Evolutionary conservation across 1,284 basidiomycete species (phyloP).

Genomic region (Jaminaea rosea): DNA sequence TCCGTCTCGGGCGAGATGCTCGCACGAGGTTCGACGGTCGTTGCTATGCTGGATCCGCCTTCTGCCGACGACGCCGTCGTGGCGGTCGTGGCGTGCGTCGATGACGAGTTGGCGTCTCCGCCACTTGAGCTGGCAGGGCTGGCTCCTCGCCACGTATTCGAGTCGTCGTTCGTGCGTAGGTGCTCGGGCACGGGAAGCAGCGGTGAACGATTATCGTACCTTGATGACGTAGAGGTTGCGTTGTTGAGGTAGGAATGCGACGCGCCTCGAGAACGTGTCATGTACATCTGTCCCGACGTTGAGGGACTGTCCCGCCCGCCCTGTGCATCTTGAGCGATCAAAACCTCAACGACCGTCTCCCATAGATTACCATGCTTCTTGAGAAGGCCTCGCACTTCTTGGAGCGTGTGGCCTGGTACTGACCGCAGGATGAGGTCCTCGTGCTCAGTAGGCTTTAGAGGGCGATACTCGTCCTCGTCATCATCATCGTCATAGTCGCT

Average conservation of each 20-base stretch:
- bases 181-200: not conserved
- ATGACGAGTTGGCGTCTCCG: not conserved
- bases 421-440: conserved; percentile 7
- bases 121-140: not conserved
- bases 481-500: conserved; percentile 5
- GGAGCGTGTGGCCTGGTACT: conserved; percentile 5
- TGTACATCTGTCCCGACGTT: not conserved
- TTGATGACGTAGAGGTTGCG: not conserved
- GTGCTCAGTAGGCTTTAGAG: conserved; percentile 4
- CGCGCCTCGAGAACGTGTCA: not conserved
- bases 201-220: not conserved
- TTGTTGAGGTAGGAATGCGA: not conserved
- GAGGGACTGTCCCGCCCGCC: no score
- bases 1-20: not conserved
- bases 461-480: conserved; percentile 5
- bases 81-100: not conserved
- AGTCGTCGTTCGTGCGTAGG: not conserved
- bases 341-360: conserved; percentile 8
- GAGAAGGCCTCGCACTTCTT: conserved; percentile 3
- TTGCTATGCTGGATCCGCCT: no score
- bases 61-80: not conserved
- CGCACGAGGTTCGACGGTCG: not conserved
- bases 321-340: conserved; percentile 6
- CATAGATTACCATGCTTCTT: conserved; percentile 5
- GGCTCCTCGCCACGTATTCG: not conserved